Conservation (phyloP, 2,329 filamentous ascomycete species). For the Onygenales sp. region DNA sequence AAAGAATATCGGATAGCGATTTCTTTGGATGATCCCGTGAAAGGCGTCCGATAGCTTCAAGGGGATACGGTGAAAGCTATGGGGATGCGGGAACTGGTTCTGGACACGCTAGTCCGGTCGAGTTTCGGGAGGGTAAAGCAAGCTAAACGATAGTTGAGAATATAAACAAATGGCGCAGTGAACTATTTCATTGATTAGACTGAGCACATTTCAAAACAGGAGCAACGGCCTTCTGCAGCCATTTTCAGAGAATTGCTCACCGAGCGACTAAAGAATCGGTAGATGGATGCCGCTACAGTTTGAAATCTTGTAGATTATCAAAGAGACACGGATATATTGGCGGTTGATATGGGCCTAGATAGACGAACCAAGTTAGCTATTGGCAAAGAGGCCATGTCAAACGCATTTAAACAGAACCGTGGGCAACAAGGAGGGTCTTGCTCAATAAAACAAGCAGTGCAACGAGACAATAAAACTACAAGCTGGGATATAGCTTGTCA, state of each 20-base stretch:
- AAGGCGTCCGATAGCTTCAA: not conserved
- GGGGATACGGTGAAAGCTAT: not conserved
- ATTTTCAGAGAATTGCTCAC: conserved; percentile 14
- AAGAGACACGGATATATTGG: not conserved
- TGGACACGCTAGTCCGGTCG: conserved; percentile 4
- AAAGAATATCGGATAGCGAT: not conserved
- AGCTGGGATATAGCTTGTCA: not conserved
- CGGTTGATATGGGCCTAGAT: not conserved
- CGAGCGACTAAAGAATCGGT: conserved; percentile 16
- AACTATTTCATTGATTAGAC: conserved; percentile 32
- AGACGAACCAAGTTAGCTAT: not conserved
- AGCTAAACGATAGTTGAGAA: conserved; percentile 22
- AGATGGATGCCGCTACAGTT: not conserved
- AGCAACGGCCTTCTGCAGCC: conserved; percentile 19
- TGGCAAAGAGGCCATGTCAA: not conserved
- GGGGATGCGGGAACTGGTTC: not conserved
- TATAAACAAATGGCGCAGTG: conserved; percentile 19
- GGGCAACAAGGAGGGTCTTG: not conserved
- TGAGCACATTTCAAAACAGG: conserved; percentile 17
- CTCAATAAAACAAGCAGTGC: not conserved
- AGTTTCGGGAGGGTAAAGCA: conserved; percentile 22
- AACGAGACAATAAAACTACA: not conserved
- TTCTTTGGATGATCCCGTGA: not conserved
- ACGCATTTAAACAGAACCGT: not conserved
- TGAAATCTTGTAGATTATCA: not conserved